Percentiles rank a stretch among this genome's conserved stretches.
Evolutionary conservation across 1,284 basidiomycete genomes (phyloP).

Genomic region (Puccinia novopanici): DNA sequence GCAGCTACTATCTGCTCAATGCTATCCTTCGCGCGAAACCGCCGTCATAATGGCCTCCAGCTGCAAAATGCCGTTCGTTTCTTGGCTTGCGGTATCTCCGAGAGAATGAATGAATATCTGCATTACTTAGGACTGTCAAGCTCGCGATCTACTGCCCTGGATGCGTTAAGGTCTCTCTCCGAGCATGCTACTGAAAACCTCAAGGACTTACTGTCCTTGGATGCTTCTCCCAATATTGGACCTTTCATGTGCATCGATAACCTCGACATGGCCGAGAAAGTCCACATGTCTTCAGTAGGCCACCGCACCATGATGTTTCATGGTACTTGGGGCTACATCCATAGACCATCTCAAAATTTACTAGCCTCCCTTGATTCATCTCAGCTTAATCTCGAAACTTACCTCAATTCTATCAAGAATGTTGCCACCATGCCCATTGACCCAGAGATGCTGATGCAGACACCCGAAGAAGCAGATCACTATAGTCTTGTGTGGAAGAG

Average conservation of each 20-base stretch:
- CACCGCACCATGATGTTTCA: conserved; percentile 1
- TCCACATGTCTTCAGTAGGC: not conserved
- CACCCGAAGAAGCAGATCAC: not conserved
- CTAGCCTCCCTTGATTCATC: not conserved
- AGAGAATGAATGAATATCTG: not conserved
- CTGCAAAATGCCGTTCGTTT: not conserved
- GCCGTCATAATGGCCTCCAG: not conserved
- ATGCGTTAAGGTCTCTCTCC: not conserved
- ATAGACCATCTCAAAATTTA: not conserved
- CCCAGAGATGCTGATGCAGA: not conserved
- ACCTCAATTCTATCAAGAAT: not conserved
- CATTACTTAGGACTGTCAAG: not conserved
- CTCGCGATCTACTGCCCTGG: not conserved
- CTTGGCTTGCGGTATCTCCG: not conserved
- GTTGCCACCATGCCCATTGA: not conserved
- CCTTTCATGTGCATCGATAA: conserved; percentile 20
- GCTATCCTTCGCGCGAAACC: not conserved
- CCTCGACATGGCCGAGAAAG: conserved; percentile 10
- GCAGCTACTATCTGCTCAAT: not conserved
- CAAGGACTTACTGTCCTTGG: not conserved
- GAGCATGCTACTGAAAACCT: not conserved
- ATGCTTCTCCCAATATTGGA: not conserved
- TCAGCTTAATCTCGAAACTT: not conserved
- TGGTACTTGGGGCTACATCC: conserved; percentile 22
- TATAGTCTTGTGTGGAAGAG: not conserved